Percentiles rank a stretch among this genome's conserved stretches.
Evolutionary conservation across 352 stramenopile species (phyloP).

Genomic region (Globisporangium uncinulatum): DNA sequence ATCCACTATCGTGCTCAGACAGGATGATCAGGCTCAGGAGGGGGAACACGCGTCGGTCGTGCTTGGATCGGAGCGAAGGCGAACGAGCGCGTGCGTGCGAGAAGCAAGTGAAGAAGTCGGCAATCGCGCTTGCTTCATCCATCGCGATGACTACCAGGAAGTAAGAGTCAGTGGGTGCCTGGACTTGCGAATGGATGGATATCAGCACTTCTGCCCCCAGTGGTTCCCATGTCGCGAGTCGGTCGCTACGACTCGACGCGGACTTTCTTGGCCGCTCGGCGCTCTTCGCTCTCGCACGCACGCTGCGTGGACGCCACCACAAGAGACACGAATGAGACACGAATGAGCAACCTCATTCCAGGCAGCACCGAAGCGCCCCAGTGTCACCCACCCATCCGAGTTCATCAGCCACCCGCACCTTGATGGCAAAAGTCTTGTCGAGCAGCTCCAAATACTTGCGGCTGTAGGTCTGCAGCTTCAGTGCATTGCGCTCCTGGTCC

Average conservation of each 20-base stretch:
- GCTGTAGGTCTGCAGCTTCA: slow-evolving; percentile 52
- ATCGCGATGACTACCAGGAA: no score
- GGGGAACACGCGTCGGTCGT: no score
- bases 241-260: slow-evolving; percentile 10
- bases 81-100: neutral
- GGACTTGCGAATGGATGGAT: no score
- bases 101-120: neutral
- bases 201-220: no score
- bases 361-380: no score
- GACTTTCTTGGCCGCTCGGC: slow-evolving; percentile 11
- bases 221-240: no score
- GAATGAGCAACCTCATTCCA: neutral
- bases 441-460: slow-evolving; percentile 56
- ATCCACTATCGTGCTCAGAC: no score
- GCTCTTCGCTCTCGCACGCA: slow-evolving; percentile 24
- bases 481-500: slow-evolving; percentile 56
- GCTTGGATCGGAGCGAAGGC: no score
- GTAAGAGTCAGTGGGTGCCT: no score
- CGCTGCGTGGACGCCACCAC: slow-evolving; percentile 8
- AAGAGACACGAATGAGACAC: neutral
- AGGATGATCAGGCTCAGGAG: no score
- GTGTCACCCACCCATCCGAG: neutral
- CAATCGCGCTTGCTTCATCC: no score
- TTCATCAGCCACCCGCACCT: no score
- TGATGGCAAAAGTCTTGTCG: slow-evolving; percentile 60